phyloP scores from a whole-genome alignment of 202 grass and related monocot genomes.

The Zoysia matrella region DNA sequence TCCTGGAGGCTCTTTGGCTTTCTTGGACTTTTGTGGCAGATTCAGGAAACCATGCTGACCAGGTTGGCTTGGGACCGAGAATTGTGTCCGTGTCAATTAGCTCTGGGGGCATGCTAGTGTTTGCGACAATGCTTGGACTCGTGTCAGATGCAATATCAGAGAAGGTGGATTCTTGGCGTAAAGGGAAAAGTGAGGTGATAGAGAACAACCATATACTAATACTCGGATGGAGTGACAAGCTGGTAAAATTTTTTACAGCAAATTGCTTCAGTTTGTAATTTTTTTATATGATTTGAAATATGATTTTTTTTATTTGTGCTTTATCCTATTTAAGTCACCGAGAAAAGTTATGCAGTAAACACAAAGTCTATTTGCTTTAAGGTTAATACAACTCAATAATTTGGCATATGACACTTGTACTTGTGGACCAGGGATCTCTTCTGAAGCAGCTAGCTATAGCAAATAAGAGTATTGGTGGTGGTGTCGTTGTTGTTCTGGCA shows the following conservation, averaged over 20 bases:
- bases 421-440: slow-evolving; percentile 79
- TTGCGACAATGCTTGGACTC: slow-evolving; percentile 95
- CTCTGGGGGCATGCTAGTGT: slow-evolving; percentile 95
- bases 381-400: background rate
- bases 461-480: slow-evolving; percentile 96
- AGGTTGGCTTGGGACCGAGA: slow-evolving; percentile 80
- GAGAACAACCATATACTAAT: slow-evolving; percentile 96
- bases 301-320: background rate
- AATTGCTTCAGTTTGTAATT: slow-evolving; percentile 24
- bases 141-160: slow-evolving; percentile 98
- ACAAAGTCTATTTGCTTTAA: slow-evolving; percentile 10
- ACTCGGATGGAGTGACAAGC: slow-evolving; percentile 97
- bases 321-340: slow-evolving; percentile 12
- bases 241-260: slow-evolving; percentile 64
- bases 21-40: slow-evolving; percentile 99
- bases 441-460: slow-evolving; percentile 98
- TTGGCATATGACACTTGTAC: slow-evolving; percentile 26
- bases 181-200: slow-evolving; percentile 97
- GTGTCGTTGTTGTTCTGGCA: slow-evolving; percentile 94
- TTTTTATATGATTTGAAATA: slow-evolving; percentile 2
- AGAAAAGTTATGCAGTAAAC: slow-evolving; percentile 6
- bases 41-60: slow-evolving; percentile 96
- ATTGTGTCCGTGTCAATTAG: slow-evolving; percentile 92
- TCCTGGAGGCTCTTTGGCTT: slow-evolving; percentile 94
- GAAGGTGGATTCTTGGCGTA: slow-evolving; percentile 99